phyloP scores from a whole-genome alignment of 768 basidiomycete species.

The Leccinum arenicola region DNA sequence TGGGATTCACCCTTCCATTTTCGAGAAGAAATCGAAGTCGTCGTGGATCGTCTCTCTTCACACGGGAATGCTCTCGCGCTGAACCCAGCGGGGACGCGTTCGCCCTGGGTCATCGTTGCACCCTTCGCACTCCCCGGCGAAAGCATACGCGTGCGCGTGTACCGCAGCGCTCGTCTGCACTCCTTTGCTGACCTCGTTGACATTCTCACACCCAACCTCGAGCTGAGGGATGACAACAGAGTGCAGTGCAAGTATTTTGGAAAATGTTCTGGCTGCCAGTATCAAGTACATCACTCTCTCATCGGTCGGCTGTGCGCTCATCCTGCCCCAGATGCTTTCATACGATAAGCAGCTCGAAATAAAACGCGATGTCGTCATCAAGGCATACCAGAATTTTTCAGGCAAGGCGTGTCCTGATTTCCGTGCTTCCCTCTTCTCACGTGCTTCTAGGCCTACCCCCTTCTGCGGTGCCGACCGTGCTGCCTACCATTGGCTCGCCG shows the following conservation, averaged over 20 bases:
- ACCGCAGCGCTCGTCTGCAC: constrained; percentile 65
- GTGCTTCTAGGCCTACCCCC: constrained; percentile 44
- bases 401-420: not conserved
- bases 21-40: constrained; percentile 63
- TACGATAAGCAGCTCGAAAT: constrained; percentile 83
- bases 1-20: constrained; percentile 58
- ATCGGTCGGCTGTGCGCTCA: not conserved
- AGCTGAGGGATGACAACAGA: constrained; percentile 60
- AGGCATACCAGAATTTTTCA: constrained; percentile 81
- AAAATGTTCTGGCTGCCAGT: constrained; percentile 89
- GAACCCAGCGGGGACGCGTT: constrained; percentile 41
- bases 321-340: constrained; percentile 66
- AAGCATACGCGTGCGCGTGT: constrained; percentile 67
- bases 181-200: constrained; percentile 75
- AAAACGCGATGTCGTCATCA: constrained; percentile 82
- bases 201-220: constrained; percentile 58
- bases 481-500: constrained; percentile 81
- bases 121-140: constrained; percentile 89
- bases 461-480: constrained; percentile 58
- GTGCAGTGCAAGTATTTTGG: constrained; percentile 87
- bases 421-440: constrained; percentile 24
- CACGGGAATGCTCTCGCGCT: constrained; percentile 64
- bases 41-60: constrained; percentile 62
- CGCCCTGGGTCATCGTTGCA: constrained; percentile 78
- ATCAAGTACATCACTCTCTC: constrained; percentile 55